Evolutionary conservation across 2,329 filamentous ascomycete species (phyloP).

Genomic region (Xylariomycetidae sp.): DNA sequence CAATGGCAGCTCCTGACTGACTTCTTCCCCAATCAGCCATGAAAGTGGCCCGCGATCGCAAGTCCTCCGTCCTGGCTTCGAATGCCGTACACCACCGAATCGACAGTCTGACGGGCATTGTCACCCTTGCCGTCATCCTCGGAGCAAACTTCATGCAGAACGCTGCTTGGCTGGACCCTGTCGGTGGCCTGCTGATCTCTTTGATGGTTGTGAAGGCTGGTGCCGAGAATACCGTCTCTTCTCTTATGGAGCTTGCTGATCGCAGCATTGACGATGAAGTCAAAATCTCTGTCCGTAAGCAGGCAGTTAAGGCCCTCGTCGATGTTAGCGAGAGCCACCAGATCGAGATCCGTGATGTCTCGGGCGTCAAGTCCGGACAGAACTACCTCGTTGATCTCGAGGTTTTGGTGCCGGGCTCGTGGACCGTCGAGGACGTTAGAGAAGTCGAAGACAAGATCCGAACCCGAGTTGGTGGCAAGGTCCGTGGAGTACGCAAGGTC

Average conservation of each 20-base stretch:
- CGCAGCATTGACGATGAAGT: constrained; percentile 81
- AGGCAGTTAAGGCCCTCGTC: constrained; percentile 54
- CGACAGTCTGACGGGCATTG: constrained; percentile 90
- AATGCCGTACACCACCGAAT: constrained; percentile 96
- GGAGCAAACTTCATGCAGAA: constrained; percentile 82
- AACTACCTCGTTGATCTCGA: constrained; percentile 93
- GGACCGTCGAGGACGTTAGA: constrained; percentile 66
- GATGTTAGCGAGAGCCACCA: constrained; percentile 47
- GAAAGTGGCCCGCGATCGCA: constrained; percentile 90
- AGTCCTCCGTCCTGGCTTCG: constrained; percentile 90
- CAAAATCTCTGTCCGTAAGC: constrained; percentile 62
- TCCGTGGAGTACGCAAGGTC: constrained; percentile 78
- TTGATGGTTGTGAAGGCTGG: constrained; percentile 90
- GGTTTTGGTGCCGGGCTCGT: constrained; percentile 68
- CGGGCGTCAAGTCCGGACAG: constrained; percentile 91
- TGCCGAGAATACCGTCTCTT: constrained; percentile 73
- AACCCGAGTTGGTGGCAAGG: constrained; percentile 64
- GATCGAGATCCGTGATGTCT: constrained; percentile 69
- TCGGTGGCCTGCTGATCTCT: constrained; percentile 88
- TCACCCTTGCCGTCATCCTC: constrained; percentile 82
- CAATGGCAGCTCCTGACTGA: constrained; percentile 19
- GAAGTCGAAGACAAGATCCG: constrained; percentile 70
- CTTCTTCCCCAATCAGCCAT: constrained; percentile 54
- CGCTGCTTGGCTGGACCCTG: constrained; percentile 88
- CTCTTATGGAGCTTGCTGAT: constrained; percentile 87